Conservation (phyloP, 1,284 basidiomycete genomes). For the Ceratobasidium sp. region DNA sequence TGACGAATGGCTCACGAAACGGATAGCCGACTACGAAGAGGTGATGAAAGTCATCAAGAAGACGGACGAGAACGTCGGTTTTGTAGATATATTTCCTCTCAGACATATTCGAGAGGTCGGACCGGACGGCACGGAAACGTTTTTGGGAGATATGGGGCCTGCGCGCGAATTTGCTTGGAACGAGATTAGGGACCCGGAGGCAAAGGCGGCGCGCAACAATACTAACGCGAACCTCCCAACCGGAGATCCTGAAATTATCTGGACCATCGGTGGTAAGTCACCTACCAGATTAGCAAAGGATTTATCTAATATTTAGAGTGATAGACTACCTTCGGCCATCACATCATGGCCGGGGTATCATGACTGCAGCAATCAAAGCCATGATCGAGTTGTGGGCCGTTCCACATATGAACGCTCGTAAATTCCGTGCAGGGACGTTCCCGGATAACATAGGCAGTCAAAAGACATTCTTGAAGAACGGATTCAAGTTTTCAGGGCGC, state of each 20-base stretch:
- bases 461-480: conserved; percentile 74
- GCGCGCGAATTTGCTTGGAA: conserved; percentile 39
- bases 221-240: conserved; percentile 39
- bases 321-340: conserved; percentile 68
- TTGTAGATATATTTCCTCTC: conserved; percentile 41
- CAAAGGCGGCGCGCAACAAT: conserved; percentile 39
- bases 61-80: conserved; percentile 15
- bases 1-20: conserved; percentile 39
- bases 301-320: not conserved
- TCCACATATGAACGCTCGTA: conserved; percentile 68
- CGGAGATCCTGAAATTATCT: conserved; percentile 47
- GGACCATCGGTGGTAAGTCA: conserved; percentile 46
- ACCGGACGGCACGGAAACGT: conserved; percentile 45
- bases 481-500: conserved; percentile 61
- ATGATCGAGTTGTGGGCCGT: conserved; percentile 69
- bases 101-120: conserved; percentile 48
- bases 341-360: conserved; percentile 74
- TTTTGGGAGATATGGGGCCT: conserved; percentile 46
- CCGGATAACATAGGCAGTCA: conserved; percentile 69
- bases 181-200: conserved; percentile 44
- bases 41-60: conserved; percentile 34
- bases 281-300: not conserved
- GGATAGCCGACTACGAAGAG: conserved; percentile 26
- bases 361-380: conserved; percentile 69
- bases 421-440: conserved; percentile 63